Conservation (phyloP, 441 rosid genomes). For the Metrosideros polymorpha region DNA sequence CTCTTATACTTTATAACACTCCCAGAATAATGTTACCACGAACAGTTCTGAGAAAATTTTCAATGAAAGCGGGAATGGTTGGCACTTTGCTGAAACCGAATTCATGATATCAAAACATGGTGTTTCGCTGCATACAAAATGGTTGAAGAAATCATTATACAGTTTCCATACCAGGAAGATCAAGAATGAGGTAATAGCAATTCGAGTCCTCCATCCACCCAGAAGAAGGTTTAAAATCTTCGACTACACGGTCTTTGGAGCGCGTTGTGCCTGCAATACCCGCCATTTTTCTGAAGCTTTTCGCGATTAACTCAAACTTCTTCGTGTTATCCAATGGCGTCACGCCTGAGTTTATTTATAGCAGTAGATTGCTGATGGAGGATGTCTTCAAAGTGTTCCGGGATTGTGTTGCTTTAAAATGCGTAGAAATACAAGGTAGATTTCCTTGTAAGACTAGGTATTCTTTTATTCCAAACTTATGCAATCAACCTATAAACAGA, state of each 20-base stretch:
- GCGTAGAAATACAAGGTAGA: not conserved
- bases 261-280: not conserved
- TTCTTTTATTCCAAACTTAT: conserved; percentile 20
- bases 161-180: conserved; percentile 44
- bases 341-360: not conserved
- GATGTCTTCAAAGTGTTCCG: not conserved
- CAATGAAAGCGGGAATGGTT: not conserved
- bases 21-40: not conserved
- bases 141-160: not conserved
- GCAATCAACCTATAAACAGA: not conserved
- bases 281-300: conserved; percentile 2
- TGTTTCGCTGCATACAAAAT: not conserved
- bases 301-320: not conserved
- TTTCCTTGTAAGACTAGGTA: not conserved
- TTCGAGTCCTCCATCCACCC: conserved; percentile 39
- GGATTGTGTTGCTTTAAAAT: not conserved
- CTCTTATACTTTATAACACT: not conserved
- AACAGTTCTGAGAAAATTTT: not conserved
- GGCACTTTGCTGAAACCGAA: not conserved
- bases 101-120: not conserved
- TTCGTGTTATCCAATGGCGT: not conserved
- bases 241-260: not conserved
- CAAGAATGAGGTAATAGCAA: conserved; percentile 31
- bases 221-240: conserved; percentile 25
- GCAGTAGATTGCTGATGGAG: not conserved